Evolutionary conservation across 306 rosid species (phyloP).

Genomic region (Cucurbita argyrosperma): DNA sequence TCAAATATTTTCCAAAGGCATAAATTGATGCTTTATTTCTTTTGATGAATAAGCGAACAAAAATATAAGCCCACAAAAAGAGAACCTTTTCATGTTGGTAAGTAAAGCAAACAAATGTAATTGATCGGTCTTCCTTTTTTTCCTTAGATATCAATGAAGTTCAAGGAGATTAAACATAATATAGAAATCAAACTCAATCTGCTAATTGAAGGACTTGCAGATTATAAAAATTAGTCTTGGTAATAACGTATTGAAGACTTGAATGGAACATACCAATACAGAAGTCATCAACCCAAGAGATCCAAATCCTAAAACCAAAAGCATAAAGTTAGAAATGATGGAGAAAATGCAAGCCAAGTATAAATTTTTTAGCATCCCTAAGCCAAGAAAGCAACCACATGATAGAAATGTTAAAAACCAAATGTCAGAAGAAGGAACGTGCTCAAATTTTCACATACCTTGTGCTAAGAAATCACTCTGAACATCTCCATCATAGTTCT

Average conservation of each 20-base stretch:
- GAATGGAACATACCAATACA: slow-evolving; percentile 55
- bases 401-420: neutral
- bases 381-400: neutral
- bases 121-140: neutral
- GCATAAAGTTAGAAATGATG: slow-evolving; percentile 12
- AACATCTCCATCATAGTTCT: slow-evolving; percentile 97
- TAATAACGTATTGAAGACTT: neutral
- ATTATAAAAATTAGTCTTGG: neutral
- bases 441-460: slow-evolving; percentile 35
- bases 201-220: neutral
- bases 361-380: neutral
- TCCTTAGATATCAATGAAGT: neutral
- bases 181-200: neutral
- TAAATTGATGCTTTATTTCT: neutral
- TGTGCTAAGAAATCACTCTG: slow-evolving; percentile 98
- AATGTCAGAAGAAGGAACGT: neutral
- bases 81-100: neutral
- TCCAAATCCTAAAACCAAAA: slow-evolving; percentile 59
- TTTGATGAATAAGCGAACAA: neutral
- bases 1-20: neutral
- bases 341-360: neutral
- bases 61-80: neutral
- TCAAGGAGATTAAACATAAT: neutral
- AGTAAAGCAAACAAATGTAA: neutral
- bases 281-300: slow-evolving; percentile 99